phyloP scores from a whole-genome alignment of 148 eudicot genomes.

The Polygonum maritimum region DNA sequence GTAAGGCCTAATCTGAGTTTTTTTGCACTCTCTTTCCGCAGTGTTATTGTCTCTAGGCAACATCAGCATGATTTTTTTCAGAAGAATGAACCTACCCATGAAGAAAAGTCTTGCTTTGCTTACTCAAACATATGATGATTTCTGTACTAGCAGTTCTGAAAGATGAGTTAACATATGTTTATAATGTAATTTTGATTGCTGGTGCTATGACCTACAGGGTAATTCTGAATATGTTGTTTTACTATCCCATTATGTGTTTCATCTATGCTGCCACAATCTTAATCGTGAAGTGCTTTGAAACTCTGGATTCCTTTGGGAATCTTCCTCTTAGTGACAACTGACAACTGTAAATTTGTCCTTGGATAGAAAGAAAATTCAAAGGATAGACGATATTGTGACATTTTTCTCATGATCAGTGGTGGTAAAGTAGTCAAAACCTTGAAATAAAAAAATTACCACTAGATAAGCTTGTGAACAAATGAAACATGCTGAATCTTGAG shows the following conservation, averaged over 20 bases:
- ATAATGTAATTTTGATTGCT: background rate
- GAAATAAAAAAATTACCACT: no score
- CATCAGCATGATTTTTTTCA: background rate
- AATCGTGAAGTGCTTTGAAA: no score
- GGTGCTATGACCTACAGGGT: background rate
- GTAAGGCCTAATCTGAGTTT: conserved; percentile 36
- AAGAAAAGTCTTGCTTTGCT: background rate
- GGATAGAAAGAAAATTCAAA: no score
- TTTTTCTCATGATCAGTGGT: no score
- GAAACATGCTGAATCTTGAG: no score
- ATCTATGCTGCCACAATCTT: no score
- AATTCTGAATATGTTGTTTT: background rate
- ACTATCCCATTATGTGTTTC: background rate
- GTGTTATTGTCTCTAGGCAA: background rate
- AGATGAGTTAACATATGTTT: background rate
- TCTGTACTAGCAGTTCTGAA: background rate
- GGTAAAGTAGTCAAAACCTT: no score
- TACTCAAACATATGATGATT: background rate
- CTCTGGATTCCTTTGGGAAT: no score
- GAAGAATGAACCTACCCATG: background rate
- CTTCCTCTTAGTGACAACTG: no score
- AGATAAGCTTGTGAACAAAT: no score
- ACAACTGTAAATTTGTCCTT: no score
- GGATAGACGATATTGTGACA: no score
- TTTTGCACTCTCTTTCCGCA: background rate